phyloP scores from a whole-genome alignment of 495 filamentous ascomycete genomes.

The Aspergillus asperescens region DNA sequence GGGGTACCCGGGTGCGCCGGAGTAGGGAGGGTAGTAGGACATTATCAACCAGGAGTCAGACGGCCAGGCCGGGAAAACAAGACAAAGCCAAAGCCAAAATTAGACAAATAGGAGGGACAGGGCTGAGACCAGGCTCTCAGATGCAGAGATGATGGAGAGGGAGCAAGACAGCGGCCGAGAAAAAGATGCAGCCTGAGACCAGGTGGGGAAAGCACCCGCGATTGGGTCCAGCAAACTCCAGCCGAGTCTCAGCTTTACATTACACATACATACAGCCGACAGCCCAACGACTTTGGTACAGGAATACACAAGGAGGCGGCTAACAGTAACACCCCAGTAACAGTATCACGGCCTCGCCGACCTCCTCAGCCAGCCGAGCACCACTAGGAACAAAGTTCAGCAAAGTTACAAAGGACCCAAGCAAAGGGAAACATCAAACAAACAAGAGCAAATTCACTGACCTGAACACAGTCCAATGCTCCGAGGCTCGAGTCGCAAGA shows the following conservation, averaged over 20 bases:
- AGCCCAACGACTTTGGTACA: too few relatives aligned
- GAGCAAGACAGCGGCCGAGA: constrained; percentile 12
- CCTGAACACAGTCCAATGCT: too few relatives aligned
- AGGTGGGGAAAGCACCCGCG: constrained; percentile 13
- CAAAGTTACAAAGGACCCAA: neutral
- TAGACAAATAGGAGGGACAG: constrained; percentile 12
- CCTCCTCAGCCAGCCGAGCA: constrained; percentile 9
- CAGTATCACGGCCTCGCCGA: constrained; percentile 10
- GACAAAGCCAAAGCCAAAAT: constrained; percentile 2
- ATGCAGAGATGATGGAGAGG: constrained; percentile 13
- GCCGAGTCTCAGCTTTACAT: constrained; percentile 2
- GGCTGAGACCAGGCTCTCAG: constrained; percentile 4
- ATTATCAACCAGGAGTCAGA: constrained; percentile 21
- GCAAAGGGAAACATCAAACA: too few relatives aligned
- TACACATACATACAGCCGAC: neutral
- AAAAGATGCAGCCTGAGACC: constrained; percentile 23
- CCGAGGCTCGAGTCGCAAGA: too few relatives aligned
- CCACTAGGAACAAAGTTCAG: constrained; percentile 6
- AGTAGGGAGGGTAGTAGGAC: constrained; percentile 51
- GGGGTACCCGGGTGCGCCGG: constrained; percentile 45
- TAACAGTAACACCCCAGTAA: neutral
- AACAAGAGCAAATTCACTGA: too few relatives aligned
- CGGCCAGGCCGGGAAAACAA: constrained; percentile 5
- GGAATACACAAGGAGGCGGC: too few relatives aligned
- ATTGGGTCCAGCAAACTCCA: constrained; percentile 7